Evolutionary conservation across 176 grass and related monocot species (phyloP), one percentile per base, ranked within the genome.

Genomic region (Carex parvula): DNA sequence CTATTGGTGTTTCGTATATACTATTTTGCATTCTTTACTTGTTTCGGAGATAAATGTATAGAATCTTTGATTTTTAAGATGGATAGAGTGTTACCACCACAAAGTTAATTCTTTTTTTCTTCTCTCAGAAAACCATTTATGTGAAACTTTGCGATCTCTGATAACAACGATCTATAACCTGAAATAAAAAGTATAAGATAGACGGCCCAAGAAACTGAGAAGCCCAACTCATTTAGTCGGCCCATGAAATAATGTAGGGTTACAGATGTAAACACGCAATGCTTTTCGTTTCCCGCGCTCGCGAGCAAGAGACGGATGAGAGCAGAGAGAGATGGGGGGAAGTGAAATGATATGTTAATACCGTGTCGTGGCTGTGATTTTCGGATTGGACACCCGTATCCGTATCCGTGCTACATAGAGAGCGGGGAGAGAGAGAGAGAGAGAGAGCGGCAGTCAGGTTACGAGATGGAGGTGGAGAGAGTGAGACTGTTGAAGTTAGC

Each of bases 401-500:
- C 46, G 9, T 50, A 50, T 11, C 46, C 46, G 46, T 50, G 46
- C 46, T 50, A 12, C 46, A 50, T 50, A 60, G 18, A 60, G 59
- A 6, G 59, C 6, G 59, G 5, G 26, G 70, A 24, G 30, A 48
- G 18, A 73, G n/a, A 73, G 33, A 83, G 60, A 46, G 62, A 71
- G 81, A 50, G 9, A 58, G 64, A 56, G 39, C 55, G 60, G 37
- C 5, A 39, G 37, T 4, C 42, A 8, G 71, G n/a, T 17, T 35
- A 26, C 41, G 64, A 84, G 8, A 77, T 60, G 70, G 84, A 33
- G 70, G 87, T 90, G 88, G 79, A 86, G 71, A 48, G 13, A 37
- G 82, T 30, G 84, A 41, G 75, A 8, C 58, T 92, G 8, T 73
- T 92, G 30, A 83, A 83, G 14, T 79, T 89, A 29, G 87, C 90